phyloP scores from a whole-genome alignment of 139 green algal species.

The Chlamydomonas sp. region DNA sequence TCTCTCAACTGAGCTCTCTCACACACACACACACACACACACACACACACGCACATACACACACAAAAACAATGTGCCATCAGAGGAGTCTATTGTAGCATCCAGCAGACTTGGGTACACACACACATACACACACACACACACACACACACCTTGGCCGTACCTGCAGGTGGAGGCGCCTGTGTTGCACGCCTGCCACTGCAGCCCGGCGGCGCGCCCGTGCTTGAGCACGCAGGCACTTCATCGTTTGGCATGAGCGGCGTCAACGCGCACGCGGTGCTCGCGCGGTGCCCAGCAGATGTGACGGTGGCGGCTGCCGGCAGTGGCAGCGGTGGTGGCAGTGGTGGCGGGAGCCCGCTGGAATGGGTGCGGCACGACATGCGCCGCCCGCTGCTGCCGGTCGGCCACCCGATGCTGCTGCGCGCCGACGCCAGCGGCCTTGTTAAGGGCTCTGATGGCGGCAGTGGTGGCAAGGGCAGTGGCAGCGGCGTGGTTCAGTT shows the following conservation, averaged over 20 bases:
- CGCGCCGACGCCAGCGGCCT: neutral
- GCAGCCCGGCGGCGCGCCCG: too few species aligned
- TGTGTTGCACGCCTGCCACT: too few species aligned
- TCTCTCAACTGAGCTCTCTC: too few species aligned
- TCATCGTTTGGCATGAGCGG: slow-evolving; percentile 82
- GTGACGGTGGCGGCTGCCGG: neutral
- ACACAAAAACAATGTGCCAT: too few species aligned
- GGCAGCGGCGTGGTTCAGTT: slow-evolving; percentile 8
- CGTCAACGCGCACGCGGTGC: slow-evolving; percentile 73
- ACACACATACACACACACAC: too few species aligned
- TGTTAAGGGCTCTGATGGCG: neutral
- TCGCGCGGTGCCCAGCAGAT: slow-evolving; percentile 12
- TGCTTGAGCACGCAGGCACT: slow-evolving; percentile 39
- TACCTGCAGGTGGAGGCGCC: too few species aligned
- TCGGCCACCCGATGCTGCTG: slow-evolving; percentile 48
- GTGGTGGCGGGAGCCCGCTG: neutral
- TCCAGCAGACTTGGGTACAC: too few species aligned
- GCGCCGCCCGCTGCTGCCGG: slow-evolving; percentile 26
- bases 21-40: too few species aligned
- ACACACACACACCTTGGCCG: too few species aligned
- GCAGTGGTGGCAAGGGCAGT: neutral
- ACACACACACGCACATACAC: too few species aligned
- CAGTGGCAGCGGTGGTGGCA: too few species aligned
- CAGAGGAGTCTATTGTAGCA: too few species aligned
- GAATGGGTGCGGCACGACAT: slow-evolving; percentile 29